Percentiles rank a stretch among this genome's conserved stretches.
Conservation (phyloP, 352 stramenopile genomes). For the Phytophthora sojae region DNA sequence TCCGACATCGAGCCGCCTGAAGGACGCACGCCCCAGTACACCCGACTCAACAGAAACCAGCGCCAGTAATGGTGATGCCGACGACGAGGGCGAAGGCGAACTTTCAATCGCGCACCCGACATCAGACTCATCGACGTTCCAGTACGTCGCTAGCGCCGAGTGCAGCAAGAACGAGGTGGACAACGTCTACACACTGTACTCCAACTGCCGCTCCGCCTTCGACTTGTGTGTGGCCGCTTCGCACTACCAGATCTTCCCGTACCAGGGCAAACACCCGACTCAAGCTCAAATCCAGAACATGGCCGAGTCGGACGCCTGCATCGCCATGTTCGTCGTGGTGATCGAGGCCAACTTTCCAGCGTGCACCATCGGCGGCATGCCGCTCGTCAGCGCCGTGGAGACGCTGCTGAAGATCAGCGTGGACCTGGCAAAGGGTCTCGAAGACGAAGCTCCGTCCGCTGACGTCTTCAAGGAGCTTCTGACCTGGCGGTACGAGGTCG, state of each 20-base stretch:
- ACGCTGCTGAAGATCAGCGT: constrained; percentile 72
- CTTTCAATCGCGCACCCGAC: constrained; percentile 41
- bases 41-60: neutral
- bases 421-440: constrained; percentile 35
- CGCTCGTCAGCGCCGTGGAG: constrained; percentile 56
- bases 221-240: constrained; percentile 60
- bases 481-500: constrained; percentile 57
- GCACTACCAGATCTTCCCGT: constrained; percentile 74
- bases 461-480: constrained; percentile 52
- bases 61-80: neutral
- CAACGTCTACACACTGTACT: constrained; percentile 61
- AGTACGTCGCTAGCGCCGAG: constrained; percentile 44
- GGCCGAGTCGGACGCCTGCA: constrained; percentile 52
- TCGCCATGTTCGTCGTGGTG: constrained; percentile 66
- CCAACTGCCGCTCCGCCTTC: constrained; percentile 63
- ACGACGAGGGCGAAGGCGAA: neutral
- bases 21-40: constrained; percentile 1
- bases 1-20: neutral
- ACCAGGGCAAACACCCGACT: constrained; percentile 53
- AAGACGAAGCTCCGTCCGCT: constrained; percentile 32
- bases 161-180: constrained; percentile 53
- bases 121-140: constrained; percentile 58
- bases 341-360: constrained; percentile 55
- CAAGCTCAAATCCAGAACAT: constrained; percentile 60
- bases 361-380: constrained; percentile 60